A percentile compares a stretch with the other conserved stretches of the same genome.
These are phyloP conservation scores for Tylopilus orsonianus DNA, from an alignment of 1,284 basidiomycete genomes.

Conservation along the genomic window DNA sequence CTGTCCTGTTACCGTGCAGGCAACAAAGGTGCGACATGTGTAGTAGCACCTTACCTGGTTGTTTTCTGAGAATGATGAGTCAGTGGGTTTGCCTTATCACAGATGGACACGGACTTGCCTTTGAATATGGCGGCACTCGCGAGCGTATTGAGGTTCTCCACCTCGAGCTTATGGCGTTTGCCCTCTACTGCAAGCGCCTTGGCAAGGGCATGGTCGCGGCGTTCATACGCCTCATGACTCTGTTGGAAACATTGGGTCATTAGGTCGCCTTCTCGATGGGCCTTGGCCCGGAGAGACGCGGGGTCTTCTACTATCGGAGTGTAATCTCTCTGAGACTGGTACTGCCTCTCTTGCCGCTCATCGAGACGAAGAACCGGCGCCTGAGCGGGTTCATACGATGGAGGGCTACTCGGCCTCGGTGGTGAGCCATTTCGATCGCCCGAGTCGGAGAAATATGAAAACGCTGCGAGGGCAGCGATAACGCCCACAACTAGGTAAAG, in stretches of 20 bases:
- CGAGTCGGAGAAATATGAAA: constrained; percentile 8
- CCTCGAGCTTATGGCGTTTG: constrained; percentile 74
- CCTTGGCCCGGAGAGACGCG: constrained; percentile 63
- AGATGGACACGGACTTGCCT: constrained; percentile 42
- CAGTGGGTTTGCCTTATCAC: neutral
- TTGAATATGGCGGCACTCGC: constrained; percentile 87
- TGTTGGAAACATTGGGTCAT: constrained; percentile 68
- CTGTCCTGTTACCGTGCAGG: constrained; percentile 50
- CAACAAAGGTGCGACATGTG: neutral
- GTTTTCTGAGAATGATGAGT: constrained; percentile 20
- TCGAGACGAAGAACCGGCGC: constrained; percentile 7
- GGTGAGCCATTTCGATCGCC: constrained; percentile 12
- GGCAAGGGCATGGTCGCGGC: constrained; percentile 76
- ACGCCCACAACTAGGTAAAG: constrained; percentile 17
- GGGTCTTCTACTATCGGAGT: constrained; percentile 45
- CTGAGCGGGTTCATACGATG: neutral
- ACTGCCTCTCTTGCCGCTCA: constrained; percentile 5
- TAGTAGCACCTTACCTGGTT: constrained; percentile 19
- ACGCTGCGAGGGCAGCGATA: constrained; percentile 8
- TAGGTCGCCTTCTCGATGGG: constrained; percentile 67
- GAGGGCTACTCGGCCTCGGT: neutral
- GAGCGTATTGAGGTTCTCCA: constrained; percentile 78
- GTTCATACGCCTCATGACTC: constrained; percentile 64
- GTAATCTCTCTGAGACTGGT: neutral
- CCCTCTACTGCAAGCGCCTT: constrained; percentile 84